Base-by-base conservation (phyloP, 2,329 filamentous ascomycete genomes). In the Curvularia verruculosa region DNA sequence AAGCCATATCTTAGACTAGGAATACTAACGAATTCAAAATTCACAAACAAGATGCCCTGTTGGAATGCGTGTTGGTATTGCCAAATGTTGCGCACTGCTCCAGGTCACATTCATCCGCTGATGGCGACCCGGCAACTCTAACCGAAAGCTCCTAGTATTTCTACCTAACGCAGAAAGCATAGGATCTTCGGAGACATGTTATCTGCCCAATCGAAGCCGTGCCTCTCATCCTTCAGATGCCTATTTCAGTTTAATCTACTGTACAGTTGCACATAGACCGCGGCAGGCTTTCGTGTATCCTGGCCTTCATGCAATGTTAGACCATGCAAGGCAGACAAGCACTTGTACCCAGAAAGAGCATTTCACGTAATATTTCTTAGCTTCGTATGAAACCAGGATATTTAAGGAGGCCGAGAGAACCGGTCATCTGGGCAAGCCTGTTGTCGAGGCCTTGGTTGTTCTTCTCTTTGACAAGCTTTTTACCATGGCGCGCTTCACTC, bases 401-500 rank as follows among this genome's bases (percentile, higher is more conserved):
- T 61, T 64, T 62, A 60, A 58, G 45, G 41, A 40, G 15, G 43
- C 24, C 19, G 41, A 49, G 18, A n/a, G 6, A 23, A 19, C 21
- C 34, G 19, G 28, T 48, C 31, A 19, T 23, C 54, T 56, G 23
- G 44, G 44, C 49, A 56, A 50, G 37, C 40, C 21, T 18, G 41
- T 51, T 37, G 39, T 21, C 52, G 31, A 39, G 50, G 41, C 24
- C 48, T 58, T 52, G 43, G 47, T 49, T 43, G 21, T 19, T 54
- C 46, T 54, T 56, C 19, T 56, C 34, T 34, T n/a, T 43, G 49
- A 26, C 55, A 63, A 64, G 52, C 39, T 61, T 58, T 26, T 41
- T 41, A 63, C 15, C 13, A 74, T 74, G 71, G 61, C 58, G 52
- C 69, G 60, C 36, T 53, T 69, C 45, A 48, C 60, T 26, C 60